Percentiles rank a stretch among this genome's conserved stretches.
These are phyloP conservation scores for Penicillium sp. DNA, from an alignment of 2,329 filamentous ascomycete species.

Conservation along the genomic window DNA sequence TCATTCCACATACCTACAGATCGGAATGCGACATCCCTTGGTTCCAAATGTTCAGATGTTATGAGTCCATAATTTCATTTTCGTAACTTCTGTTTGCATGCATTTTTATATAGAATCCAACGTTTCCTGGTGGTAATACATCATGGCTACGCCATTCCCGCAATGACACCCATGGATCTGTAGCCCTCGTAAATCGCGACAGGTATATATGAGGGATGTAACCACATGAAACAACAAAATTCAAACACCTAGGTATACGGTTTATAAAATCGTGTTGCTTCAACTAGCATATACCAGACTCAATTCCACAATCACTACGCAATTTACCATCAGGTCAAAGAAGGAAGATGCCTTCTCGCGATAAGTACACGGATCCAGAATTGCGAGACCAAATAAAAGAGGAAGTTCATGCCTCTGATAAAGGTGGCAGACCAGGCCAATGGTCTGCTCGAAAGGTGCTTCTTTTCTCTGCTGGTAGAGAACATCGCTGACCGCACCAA, in stretches of 20 bases:
- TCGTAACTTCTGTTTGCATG: neutral
- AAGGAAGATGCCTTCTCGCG: constrained; percentile 40
- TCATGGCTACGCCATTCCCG: neutral
- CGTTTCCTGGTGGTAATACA: too few relatives aligned
- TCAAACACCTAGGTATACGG: neutral
- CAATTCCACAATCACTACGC: neutral
- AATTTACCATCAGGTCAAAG: neutral
- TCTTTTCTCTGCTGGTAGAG: neutral
- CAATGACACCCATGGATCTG: neutral
- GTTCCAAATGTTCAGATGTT: too few relatives aligned
- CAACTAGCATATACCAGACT: neutral
- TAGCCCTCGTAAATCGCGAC: neutral
- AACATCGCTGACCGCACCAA: neutral
- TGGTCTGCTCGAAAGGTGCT: constrained; percentile 47
- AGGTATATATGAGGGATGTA: neutral
- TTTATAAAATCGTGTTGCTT: too few relatives aligned
- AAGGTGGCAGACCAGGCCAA: constrained; percentile 47
- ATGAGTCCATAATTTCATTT: too few relatives aligned
- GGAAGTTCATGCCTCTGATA: constrained; percentile 43
- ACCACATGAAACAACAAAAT: neutral
- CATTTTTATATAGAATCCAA: neutral
- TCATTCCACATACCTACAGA: too few relatives aligned
- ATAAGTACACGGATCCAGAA: constrained; percentile 47
- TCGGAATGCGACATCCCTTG: too few relatives aligned
- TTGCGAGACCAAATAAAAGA: constrained; percentile 46